Evolutionary conservation across 169 alveolate species (phyloP).

Genomic region (Plasmodium knowlesi): DNA sequence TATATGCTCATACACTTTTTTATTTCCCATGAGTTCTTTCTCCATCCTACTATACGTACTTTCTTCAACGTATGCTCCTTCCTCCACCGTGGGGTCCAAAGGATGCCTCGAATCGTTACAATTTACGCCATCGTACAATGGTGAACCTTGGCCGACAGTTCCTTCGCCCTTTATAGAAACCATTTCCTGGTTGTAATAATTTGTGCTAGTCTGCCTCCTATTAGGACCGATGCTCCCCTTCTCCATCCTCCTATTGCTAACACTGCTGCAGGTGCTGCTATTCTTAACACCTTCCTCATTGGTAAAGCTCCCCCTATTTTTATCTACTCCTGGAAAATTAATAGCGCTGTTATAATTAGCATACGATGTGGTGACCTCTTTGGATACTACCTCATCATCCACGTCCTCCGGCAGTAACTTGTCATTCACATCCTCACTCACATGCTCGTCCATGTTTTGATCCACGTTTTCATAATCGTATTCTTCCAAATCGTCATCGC

Average conservation of each 20-base stretch:
- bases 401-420: constrained; percentile 8
- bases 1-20: constrained; percentile 37
- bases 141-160: not conserved
- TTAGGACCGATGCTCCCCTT: not conserved
- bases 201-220: not conserved
- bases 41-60: not conserved
- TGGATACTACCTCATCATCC: not conserved
- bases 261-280: not conserved
- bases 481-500: constrained; percentile 53
- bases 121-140: not conserved
- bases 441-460: not conserved
- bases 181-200: not conserved
- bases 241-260: not conserved
- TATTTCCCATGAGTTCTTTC: constrained; percentile 13
- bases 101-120: not conserved
- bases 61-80: not conserved
- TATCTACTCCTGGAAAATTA: constrained; percentile 1
- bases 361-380: not conserved
- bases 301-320: constrained; percentile 1
- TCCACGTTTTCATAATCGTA: not conserved
- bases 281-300: not conserved
- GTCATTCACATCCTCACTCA: not conserved
- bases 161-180: not conserved
- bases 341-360: constrained; percentile 24
- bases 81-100: not conserved